Conservation (phyloP, 73 alveolate genomes). For the Diophrys appendiculata region DNA sequence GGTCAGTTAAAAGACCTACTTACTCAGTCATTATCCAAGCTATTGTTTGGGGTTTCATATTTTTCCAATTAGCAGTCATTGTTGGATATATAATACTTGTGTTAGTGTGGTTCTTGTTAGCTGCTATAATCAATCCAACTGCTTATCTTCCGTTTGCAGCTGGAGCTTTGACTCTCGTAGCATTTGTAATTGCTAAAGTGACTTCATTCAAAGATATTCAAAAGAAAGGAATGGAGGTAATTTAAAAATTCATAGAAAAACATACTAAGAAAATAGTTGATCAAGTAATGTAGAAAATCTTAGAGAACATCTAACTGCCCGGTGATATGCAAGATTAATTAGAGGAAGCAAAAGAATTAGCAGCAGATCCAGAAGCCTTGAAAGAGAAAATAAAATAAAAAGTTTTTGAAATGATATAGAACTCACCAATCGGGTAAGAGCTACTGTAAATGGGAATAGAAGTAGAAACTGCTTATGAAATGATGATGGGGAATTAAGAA, state of each 20-base stretch:
- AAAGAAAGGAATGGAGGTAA: not conserved
- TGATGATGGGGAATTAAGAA: not conserved
- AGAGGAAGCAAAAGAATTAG: not conserved
- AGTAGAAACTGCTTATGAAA: not conserved
- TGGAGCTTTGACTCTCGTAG: not conserved
- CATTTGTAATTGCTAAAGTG: not conserved
- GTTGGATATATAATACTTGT: not conserved
- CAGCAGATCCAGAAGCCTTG: not conserved
- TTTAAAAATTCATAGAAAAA: not conserved
- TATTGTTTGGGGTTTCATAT: slow-evolving; percentile 2
- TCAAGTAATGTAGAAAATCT: not conserved
- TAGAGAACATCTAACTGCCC: not conserved
- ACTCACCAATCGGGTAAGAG: not conserved
- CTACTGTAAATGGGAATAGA: not conserved
- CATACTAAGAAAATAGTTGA: not conserved
- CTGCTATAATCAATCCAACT: slow-evolving; percentile 7
- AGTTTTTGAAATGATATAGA: not conserved
- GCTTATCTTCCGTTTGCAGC: slow-evolving; percentile 1
- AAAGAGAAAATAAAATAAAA: not conserved
- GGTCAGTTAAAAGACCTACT: not conserved
- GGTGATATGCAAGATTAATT: not conserved
- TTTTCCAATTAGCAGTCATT: not conserved
- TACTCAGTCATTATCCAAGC: not conserved
- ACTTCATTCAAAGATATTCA: not conserved
- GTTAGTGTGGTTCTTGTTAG: not conserved